A percentile compares a stretch with the other conserved stretches of the same genome.
Conservation (phyloP, 139 green algal species). For the Chlorella sp. region DNA sequence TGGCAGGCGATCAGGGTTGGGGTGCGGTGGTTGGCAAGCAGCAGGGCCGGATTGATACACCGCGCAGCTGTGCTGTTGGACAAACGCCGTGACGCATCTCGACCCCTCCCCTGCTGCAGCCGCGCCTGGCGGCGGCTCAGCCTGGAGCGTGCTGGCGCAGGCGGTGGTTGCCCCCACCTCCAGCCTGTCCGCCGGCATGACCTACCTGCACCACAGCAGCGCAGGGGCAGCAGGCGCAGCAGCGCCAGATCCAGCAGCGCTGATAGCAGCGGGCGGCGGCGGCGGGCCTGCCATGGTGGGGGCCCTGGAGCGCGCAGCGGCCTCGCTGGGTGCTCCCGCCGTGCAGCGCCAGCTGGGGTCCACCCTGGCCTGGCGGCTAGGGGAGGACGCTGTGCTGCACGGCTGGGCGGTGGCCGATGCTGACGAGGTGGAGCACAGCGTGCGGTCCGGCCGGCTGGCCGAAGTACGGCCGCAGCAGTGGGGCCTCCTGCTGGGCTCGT, state of each 20-base stretch:
- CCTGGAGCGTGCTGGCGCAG: constrained; percentile 25
- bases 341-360: constrained; percentile 15
- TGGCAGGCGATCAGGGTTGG: background rate
- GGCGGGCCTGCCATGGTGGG: background rate
- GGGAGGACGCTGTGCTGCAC: constrained; percentile 27
- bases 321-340: background rate
- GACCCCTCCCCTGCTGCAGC: background rate
- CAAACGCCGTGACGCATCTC: no score
- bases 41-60: no score
- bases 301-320: background rate
- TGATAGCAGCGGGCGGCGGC: background rate
- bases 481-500: constrained; percentile 30
- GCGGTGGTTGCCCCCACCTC: constrained; percentile 15
- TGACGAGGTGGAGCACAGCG: background rate
- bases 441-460: background rate
- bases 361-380: constrained; percentile 24
- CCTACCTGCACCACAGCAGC: constrained; percentile 18
- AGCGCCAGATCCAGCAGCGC: background rate
- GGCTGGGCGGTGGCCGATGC: constrained; percentile 27
- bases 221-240: background rate
- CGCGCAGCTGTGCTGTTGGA: no score
- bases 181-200: constrained; percentile 23
- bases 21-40: no score
- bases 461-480: constrained; percentile 10
- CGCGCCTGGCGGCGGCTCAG: background rate